Evolutionary conservation across 306 rosid genomes (phyloP).

Genomic region (Quercus gilva): DNA sequence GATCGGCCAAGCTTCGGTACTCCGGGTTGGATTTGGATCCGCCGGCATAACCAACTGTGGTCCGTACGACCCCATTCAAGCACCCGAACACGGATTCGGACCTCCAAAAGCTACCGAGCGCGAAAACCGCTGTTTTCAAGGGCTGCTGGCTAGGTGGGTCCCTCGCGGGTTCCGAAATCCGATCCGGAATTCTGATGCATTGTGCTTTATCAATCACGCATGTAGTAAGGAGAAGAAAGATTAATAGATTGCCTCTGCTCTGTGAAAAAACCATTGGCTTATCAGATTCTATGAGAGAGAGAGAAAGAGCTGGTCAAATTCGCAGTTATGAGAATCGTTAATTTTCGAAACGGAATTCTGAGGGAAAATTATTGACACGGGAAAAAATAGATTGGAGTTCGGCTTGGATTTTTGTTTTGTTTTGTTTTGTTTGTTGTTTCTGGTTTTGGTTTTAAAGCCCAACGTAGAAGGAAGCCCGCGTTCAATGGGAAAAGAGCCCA

Average conservation of each 20-base stretch:
- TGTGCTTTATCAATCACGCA: slow-evolving; percentile 11
- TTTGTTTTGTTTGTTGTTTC: too few species aligned
- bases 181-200: slow-evolving; percentile 67
- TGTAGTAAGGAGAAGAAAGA: slow-evolving; percentile 25
- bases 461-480: too few species aligned
- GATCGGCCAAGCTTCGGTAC: slow-evolving; percentile 78
- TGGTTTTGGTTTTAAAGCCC: too few species aligned
- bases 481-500: too few species aligned
- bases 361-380: too few species aligned
- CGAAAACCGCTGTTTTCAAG: slow-evolving; percentile 59
- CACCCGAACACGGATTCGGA: slow-evolving; percentile 92
- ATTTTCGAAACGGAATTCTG: too few species aligned
- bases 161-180: slow-evolving; percentile 35
- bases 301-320: background rate
- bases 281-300: background rate
- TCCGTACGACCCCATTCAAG: slow-evolving; percentile 72
- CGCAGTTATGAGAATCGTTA: too few species aligned
- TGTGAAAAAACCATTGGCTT: slow-evolving; percentile 38
- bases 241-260: slow-evolving; percentile 16
- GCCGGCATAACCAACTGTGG: slow-evolving; percentile 85
- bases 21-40: slow-evolving; percentile 83
- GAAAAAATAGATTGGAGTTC: too few species aligned
- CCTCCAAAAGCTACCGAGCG: slow-evolving; percentile 97
- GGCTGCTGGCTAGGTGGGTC: slow-evolving; percentile 32
- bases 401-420: too few species aligned